Conservation (phyloP, 129 eudicot genomes). For the Saussurea involucrata region DNA sequence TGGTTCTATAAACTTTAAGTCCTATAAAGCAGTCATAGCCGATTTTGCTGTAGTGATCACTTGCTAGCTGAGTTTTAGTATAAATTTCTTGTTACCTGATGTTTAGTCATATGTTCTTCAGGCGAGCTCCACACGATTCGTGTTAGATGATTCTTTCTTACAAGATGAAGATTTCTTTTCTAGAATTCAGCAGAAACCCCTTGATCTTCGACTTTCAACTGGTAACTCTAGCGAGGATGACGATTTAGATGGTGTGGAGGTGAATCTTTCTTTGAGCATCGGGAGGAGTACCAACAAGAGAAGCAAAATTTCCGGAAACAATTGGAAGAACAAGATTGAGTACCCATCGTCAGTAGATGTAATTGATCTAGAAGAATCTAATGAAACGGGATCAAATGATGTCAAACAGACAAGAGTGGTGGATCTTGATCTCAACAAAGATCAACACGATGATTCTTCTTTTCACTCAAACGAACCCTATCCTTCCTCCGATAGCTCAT, state of each 20-base stretch:
- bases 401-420: constrained; percentile 10
- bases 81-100: constrained; percentile 11
- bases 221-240: constrained; percentile 18
- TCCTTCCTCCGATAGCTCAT: constrained; percentile 24
- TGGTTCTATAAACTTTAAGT: background rate
- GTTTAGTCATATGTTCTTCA: constrained; percentile 20
- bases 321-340: constrained; percentile 26
- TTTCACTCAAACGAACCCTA: constrained; percentile 20
- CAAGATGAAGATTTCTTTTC: constrained; percentile 16
- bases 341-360: constrained; percentile 14
- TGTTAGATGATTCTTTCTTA: background rate
- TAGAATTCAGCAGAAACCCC: constrained; percentile 27
- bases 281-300: constrained; percentile 30
- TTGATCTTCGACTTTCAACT: constrained; percentile 24
- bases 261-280: constrained; percentile 48
- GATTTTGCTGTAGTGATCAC: background rate
- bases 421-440: constrained; percentile 60
- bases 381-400: constrained; percentile 18
- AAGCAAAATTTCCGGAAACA: constrained; percentile 9
- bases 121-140: constrained; percentile 28
- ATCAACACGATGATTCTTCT: constrained; percentile 42
- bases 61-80: background rate
- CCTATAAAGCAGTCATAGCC: background rate
- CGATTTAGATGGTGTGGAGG: constrained; percentile 31
- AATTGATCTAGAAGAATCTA: constrained; percentile 49